Conservation (phyloP, 2,329 filamentous ascomycete genomes). For the Purpureocillium lavendulum region DNA sequence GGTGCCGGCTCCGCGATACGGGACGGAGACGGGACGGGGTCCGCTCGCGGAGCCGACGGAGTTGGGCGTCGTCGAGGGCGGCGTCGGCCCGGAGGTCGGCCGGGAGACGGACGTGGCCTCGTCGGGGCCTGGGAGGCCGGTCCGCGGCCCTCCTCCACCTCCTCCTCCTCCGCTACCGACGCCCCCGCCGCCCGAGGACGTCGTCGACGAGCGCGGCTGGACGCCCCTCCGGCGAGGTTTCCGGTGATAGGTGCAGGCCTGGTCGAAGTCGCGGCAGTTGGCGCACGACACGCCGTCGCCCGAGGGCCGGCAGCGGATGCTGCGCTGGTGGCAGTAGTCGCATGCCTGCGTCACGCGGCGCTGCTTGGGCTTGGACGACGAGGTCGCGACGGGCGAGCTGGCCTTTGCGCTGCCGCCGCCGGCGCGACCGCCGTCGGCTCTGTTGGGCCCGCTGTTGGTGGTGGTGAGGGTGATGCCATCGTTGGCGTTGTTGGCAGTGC, state of each 20-base stretch:
- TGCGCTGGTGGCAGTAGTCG: slow-evolving; percentile 37
- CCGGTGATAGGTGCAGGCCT: slow-evolving; percentile 36
- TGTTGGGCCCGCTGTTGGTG: too few relatives aligned
- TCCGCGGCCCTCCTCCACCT: too few relatives aligned
- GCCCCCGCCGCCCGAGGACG: too few relatives aligned
- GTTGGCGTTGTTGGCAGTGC: background rate
- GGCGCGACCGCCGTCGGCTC: background rate
- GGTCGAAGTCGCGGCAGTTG: slow-evolving; percentile 40
- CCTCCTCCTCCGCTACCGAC: too few relatives aligned
- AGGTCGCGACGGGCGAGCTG: background rate
- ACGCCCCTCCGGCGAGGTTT: slow-evolving; percentile 29
- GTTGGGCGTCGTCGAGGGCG: too few relatives aligned
- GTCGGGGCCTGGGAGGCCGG: too few relatives aligned
- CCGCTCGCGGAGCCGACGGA: too few relatives aligned
- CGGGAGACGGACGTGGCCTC: too few relatives aligned
- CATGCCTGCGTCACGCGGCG: slow-evolving; percentile 11
- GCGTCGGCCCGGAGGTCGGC: too few relatives aligned
- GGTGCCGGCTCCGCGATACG: too few relatives aligned
- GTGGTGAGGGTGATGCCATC: too few relatives aligned
- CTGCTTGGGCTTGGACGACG: slow-evolving; percentile 7
- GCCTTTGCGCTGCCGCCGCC: background rate
- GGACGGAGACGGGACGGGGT: too few relatives aligned
- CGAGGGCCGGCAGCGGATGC: slow-evolving; percentile 16
- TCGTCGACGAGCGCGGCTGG: slow-evolving; percentile 1
- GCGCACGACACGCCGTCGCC: slow-evolving; percentile 32